Base-by-base conservation (phyloP, 1,284 basidiomycete genomes). In the Flammula alnicola region DNA sequence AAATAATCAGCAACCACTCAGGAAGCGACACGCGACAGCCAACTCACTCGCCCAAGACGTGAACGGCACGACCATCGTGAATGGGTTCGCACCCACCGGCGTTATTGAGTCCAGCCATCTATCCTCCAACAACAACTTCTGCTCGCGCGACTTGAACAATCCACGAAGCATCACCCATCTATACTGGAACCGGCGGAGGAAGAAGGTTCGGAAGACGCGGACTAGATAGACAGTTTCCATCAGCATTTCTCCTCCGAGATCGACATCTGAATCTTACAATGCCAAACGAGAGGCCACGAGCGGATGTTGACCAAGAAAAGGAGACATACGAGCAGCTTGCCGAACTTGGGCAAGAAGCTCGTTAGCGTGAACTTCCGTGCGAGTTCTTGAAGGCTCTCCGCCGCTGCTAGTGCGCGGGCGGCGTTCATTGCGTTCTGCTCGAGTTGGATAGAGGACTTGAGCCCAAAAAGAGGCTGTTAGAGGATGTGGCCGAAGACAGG, bases 281-380 rank as follows among this genome's bases (percentile, higher is more conserved):
- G 86, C 86, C 86, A 89, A 25, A 69, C 69, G 19, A 86, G 65
- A 1, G 86, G 86, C 59, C 81, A 76, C 6, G 83, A 83, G 10
- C 80, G 75, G 17, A 69, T 55, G 48, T 88, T 88, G 23, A 82
- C 39, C 10, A 86, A 55, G 37, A 74, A 62, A 4, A 74, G 33
- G 14, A 79, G 12, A 20, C 65, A 59, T 11, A 67, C 51, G 10
- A 70, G 41, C 48, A 69, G 68, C 51, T 74, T 78, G 27, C 59
- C 55, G 12, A 62, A 31, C 16, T 54, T 63, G 4, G 67, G 63
- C 19, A 52, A 20, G 4, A 50, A 19, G 5, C 48, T 60, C 10
- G 56, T 30, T 9, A 58, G 12, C 16, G 47, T 45, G n/a, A 55
- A 23, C 12, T 44, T 50, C 26, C 25, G 31, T 4, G 41, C 45